A percentile compares a stretch with the other conserved stretches of the same genome.
Evolutionary conservation across 2,329 filamentous ascomycete genomes (phyloP).

Genomic region (Elsinoe arachidis): DNA sequence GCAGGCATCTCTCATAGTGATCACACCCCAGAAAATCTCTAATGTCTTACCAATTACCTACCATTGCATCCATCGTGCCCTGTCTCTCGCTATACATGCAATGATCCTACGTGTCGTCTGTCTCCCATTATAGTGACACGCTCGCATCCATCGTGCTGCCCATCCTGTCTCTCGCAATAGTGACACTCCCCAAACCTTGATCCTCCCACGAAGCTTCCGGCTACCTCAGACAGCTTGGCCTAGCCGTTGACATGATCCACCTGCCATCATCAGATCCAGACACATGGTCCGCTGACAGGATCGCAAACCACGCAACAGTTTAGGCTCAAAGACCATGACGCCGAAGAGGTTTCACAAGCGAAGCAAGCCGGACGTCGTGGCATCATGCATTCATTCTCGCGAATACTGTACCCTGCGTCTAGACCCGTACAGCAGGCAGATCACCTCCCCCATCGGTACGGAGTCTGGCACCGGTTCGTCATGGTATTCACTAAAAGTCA

Average conservation of each 20-base stretch:
- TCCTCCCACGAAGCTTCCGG: too few species aligned
- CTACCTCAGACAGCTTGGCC: too few species aligned
- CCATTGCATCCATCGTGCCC: not conserved
- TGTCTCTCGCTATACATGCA: too few species aligned
- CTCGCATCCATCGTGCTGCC: too few species aligned
- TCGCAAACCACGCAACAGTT: too few species aligned
- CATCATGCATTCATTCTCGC: not conserved
- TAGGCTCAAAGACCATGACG: not conserved
- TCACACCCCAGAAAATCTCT: not conserved
- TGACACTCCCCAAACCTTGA: too few species aligned
- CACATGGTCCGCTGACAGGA: not conserved
- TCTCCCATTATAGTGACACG: too few species aligned
- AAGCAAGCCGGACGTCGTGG: not conserved
- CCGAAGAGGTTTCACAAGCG: not conserved
- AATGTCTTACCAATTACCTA: not conserved
- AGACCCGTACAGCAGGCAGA: not conserved
- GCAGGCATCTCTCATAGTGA: conserved; percentile 1
- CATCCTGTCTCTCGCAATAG: too few species aligned
- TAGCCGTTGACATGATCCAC: too few species aligned
- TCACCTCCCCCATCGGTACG: not conserved
- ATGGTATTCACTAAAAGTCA: too few species aligned
- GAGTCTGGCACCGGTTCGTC: not conserved
- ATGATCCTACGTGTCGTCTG: too few species aligned
- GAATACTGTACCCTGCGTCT: not conserved
- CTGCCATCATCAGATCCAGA: not conserved